Percentiles rank a stretch among this genome's conserved stretches.
Conservation (phyloP, 176 grass and related monocot species). For the Secale cereale region DNA sequence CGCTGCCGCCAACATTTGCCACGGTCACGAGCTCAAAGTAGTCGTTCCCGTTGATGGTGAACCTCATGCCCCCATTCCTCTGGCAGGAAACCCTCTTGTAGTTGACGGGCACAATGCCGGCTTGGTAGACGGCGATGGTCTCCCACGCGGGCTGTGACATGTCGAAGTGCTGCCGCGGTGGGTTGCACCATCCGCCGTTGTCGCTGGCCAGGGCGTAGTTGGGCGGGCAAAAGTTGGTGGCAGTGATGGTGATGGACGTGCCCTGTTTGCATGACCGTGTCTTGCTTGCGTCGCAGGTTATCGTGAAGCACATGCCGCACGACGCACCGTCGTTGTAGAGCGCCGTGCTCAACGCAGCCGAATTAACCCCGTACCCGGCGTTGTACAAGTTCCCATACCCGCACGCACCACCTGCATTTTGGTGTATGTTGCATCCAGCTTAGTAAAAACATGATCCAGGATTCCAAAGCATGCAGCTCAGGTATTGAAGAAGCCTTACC, state of each 20-base stretch:
- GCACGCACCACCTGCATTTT: not conserved
- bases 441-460: not conserved
- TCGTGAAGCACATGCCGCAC: not conserved
- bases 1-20: constrained; percentile 25
- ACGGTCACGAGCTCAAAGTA: not conserved
- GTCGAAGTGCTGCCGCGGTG: constrained; percentile 61
- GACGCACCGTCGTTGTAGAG: not conserved
- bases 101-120: constrained; percentile 26
- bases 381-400: not conserved
- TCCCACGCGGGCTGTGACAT: constrained; percentile 70
- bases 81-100: constrained; percentile 29
- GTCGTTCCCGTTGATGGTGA: not conserved
- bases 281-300: not conserved
- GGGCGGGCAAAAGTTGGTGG: not conserved
- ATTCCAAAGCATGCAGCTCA: not conserved
- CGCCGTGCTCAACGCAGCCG: not conserved
- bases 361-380: not conserved
- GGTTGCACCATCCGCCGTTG: constrained; percentile 76
- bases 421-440: not conserved
- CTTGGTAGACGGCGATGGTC: constrained; percentile 23
- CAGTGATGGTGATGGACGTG: not conserved
- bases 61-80: not conserved
- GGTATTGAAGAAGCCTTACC: not conserved
- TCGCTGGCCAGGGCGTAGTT: constrained; percentile 12
- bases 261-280: not conserved